Conservation (phyloP, 1,139 yeast species). For the Eremothecium cymbalariae region DNA sequence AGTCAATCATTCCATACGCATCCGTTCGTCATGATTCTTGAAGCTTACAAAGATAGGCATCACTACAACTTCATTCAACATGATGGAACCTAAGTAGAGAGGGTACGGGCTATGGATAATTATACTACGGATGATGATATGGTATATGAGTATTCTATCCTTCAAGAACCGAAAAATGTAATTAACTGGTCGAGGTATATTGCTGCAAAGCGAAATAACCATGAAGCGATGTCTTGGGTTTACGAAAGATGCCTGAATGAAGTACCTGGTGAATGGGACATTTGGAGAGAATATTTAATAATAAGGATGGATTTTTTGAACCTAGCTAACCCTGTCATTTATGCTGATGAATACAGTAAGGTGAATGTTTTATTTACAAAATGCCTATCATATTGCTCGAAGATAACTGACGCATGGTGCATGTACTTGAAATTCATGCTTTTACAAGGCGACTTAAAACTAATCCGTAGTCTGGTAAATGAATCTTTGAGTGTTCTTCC, state of each 20-base stretch:
- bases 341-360: slow-evolving; percentile 30
- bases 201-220: slow-evolving; percentile 14
- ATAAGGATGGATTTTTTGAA: slow-evolving; percentile 34
- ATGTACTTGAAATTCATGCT: slow-evolving; percentile 44
- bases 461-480: slow-evolving; percentile 45
- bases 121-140: slow-evolving; percentile 22
- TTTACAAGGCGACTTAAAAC: slow-evolving; percentile 35
- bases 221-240: slow-evolving; percentile 22
- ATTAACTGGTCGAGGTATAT: slow-evolving; percentile 27
- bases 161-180: slow-evolving; percentile 17
- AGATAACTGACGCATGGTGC: slow-evolving; percentile 50
- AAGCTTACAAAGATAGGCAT: no score
- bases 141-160: slow-evolving; percentile 29
- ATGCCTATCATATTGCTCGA: slow-evolving; percentile 39
- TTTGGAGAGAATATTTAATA: slow-evolving; percentile 33
- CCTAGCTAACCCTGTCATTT: slow-evolving; percentile 30
- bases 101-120: slow-evolving; percentile 9
- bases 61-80: no score
- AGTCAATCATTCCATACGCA: no score
- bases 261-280: slow-evolving; percentile 14
- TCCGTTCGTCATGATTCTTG: no score
- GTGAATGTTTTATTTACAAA: slow-evolving; percentile 42
- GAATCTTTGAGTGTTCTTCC: slow-evolving; percentile 45
- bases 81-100: no score
- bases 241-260: slow-evolving; percentile 24